A percentile compares a stretch with the other conserved stretches of the same genome.
phyloP scores from a whole-genome alignment of 345 rosid species.

The Moricandia arvensis region DNA sequence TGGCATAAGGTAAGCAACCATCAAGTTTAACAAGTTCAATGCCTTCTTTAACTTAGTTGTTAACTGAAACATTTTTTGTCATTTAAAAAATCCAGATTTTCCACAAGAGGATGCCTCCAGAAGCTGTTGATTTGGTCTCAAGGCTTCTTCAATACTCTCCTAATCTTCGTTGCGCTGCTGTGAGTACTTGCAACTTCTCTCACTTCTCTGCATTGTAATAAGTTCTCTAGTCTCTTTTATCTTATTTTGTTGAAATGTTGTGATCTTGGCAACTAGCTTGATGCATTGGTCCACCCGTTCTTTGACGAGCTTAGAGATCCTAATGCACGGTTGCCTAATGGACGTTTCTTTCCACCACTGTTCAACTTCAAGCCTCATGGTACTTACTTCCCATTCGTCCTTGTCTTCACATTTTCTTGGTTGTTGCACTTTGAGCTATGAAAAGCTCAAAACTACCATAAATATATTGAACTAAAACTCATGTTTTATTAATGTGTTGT shows the following conservation, averaged over 20 bases:
- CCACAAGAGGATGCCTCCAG: slow-evolving; percentile 94
- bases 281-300: slow-evolving; percentile 88
- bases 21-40: background rate
- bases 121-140: slow-evolving; percentile 98
- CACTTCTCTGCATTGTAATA: background rate
- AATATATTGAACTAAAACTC: background rate
- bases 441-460: background rate
- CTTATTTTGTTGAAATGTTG: slow-evolving; percentile 11
- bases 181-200: slow-evolving; percentile 44
- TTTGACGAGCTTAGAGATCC: slow-evolving; percentile 95
- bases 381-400: slow-evolving; percentile 27
- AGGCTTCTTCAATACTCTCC: slow-evolving; percentile 95
- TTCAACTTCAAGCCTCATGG: slow-evolving; percentile 94
- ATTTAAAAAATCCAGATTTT: slow-evolving; percentile 54
- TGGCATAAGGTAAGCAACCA: slow-evolving; percentile 99
- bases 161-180: slow-evolving; percentile 86
- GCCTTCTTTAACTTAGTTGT: background rate
- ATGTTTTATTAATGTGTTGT: background rate
- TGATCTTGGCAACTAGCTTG: slow-evolving; percentile 49
- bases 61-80: slow-evolving; percentile 11
- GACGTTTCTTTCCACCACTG: slow-evolving; percentile 89
- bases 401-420: background rate
- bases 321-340: slow-evolving; percentile 70
- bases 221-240: background rate
- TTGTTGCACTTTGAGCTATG: no score